Percentiles rank a stretch among this genome's conserved stretches.
Evolutionary conservation across 495 filamentous ascomycete species (phyloP).

Genomic region (Lindgomyces ingoldianus): DNA sequence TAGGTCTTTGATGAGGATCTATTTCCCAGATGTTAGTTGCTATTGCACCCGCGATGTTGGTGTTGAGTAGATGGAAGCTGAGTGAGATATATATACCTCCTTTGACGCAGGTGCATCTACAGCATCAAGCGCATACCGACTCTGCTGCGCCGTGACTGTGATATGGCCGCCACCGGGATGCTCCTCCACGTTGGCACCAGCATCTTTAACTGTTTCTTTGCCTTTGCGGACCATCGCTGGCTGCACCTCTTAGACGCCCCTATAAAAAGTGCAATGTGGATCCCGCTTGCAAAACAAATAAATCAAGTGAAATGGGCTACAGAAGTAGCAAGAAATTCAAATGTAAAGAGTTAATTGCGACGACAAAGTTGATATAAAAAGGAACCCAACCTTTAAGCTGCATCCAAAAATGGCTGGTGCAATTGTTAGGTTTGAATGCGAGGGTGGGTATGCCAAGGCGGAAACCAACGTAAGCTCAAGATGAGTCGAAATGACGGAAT

Average conservation of each 20-base stretch:
- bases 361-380: background rate
- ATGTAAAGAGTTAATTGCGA: background rate
- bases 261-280: background rate
- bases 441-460: background rate
- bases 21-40: no score
- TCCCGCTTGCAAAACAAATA: background rate
- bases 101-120: slow-evolving; percentile 36
- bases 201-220: slow-evolving; percentile 20
- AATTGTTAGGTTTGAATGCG: background rate
- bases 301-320: no score
- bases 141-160: slow-evolving; percentile 35
- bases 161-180: slow-evolving; percentile 26
- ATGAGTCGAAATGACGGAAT: slow-evolving; percentile 25
- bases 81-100: slow-evolving; percentile 21
- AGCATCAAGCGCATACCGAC: slow-evolving; percentile 34
- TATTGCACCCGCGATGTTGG: slow-evolving; percentile 6
- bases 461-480: background rate
- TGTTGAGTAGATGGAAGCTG: background rate
- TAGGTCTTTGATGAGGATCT: slow-evolving; percentile 43
- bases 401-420: background rate
- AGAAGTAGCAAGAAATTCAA: background rate
- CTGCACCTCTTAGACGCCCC: background rate
- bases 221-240: slow-evolving; percentile 31
- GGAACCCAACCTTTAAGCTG: background rate
- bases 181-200: slow-evolving; percentile 1